Percentiles rank a stretch among this genome's conserved stretches.
Evolutionary conservation across 2,329 filamentous ascomycete species (phyloP).

Genomic region (Botrytis pseudocinerea): DNA sequence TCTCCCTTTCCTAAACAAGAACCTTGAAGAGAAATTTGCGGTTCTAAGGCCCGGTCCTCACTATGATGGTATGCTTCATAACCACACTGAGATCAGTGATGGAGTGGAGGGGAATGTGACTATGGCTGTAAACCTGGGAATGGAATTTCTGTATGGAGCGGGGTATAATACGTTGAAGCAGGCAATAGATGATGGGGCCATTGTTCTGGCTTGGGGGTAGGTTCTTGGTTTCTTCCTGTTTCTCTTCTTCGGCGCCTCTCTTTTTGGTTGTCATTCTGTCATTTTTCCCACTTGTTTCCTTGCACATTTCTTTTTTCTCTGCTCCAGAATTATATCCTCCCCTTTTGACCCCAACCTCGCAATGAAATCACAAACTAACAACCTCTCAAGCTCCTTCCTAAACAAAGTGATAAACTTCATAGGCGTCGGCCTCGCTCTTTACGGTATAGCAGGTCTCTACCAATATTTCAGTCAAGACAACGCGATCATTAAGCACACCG

Average conservation of each 20-base stretch:
- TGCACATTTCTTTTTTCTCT: not conserved
- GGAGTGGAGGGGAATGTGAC: not conserved
- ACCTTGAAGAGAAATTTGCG: constrained; percentile 74
- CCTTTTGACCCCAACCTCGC: too few relatives aligned
- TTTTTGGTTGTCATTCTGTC: not conserved
- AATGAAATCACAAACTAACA: not conserved
- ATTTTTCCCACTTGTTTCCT: too few relatives aligned
- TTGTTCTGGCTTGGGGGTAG: constrained; percentile 70
- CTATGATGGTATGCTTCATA: constrained; percentile 39
- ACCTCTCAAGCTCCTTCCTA: constrained; percentile 54
- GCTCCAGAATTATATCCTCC: accelerated
- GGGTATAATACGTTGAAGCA: constrained; percentile 72
- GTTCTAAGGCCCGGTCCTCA: constrained; percentile 60
- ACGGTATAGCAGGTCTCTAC: constrained; percentile 63
- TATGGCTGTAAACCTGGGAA: not conserved
- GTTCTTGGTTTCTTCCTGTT: constrained; percentile 32
- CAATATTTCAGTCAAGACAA: constrained; percentile 56
- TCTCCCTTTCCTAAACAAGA: constrained; percentile 67
- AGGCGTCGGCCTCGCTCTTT: constrained; percentile 65
- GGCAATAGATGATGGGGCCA: constrained; percentile 68
- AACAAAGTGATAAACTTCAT: constrained; percentile 66
- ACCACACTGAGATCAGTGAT: constrained; percentile 7
- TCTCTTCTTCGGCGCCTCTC: not conserved
- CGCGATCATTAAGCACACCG: constrained; percentile 68
- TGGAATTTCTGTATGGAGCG: constrained; percentile 16